phyloP scores from a whole-genome alignment of 768 basidiomycete genomes.

The Ramaria rubella region DNA sequence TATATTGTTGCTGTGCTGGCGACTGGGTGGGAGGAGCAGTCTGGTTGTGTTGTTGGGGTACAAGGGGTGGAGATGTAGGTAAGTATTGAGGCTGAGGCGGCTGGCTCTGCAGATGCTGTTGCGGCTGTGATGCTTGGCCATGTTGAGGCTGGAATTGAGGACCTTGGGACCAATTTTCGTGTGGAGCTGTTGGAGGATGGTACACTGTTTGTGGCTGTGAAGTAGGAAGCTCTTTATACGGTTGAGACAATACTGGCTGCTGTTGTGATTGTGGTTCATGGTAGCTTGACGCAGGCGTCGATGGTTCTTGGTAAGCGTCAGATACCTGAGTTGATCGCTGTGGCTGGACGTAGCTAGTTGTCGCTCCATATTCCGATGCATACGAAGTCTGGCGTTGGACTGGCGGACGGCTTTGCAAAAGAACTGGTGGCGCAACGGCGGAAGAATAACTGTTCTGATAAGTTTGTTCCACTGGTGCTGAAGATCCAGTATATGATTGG shows the following conservation, averaged over 20 bases:
- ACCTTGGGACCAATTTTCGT: neutral
- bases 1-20: slow-evolving; percentile 20
- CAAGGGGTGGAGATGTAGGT: slow-evolving; percentile 20
- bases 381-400: slow-evolving; percentile 11
- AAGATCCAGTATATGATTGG: neutral
- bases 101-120: neutral
- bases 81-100: slow-evolving; percentile 10
- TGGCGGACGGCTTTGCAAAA: slow-evolving; percentile 9
- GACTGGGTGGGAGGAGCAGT: slow-evolving; percentile 16
- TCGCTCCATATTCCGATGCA: slow-evolving; percentile 6
- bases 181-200: neutral
- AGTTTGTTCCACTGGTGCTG: slow-evolving; percentile 12
- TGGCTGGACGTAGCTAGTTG: slow-evolving; percentile 7
- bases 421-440: slow-evolving; percentile 16
- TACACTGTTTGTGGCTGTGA: slow-evolving; percentile 1
- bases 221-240: slow-evolving; percentile 9
- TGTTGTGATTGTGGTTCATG: slow-evolving; percentile 18
- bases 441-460: slow-evolving; percentile 21
- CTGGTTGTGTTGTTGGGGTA: slow-evolving; percentile 23
- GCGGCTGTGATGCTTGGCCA: neutral
- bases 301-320: slow-evolving; percentile 17
- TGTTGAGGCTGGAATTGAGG: neutral
- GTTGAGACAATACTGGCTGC: slow-evolving; percentile 22
- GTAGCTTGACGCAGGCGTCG: slow-evolving; percentile 9
- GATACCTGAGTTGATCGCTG: slow-evolving; percentile 13